Percentiles rank a stretch among this genome's conserved stretches.
Conservation (phyloP, 192 early-diverging fungal species). For the Gigaspora rosea region DNA sequence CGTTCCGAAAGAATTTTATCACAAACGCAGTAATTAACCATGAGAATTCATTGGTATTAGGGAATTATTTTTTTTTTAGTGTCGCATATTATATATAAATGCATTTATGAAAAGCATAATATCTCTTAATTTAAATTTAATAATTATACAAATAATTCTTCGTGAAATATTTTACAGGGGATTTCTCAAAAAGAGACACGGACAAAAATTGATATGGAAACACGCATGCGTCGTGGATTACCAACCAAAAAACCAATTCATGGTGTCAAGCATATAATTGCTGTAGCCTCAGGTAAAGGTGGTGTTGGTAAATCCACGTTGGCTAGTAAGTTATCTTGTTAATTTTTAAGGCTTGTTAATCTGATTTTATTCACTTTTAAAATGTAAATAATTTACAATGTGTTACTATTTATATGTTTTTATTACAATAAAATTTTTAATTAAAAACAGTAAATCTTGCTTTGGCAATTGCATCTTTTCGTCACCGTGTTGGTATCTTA, state of each 20-base stretch:
- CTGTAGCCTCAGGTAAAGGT: slow-evolving; percentile 88
- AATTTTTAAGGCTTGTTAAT: background rate
- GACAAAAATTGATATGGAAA: slow-evolving; percentile 4
- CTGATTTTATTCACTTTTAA: background rate
- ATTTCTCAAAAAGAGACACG: background rate
- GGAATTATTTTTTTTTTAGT: too few species aligned
- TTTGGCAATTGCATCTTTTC: slow-evolving; percentile 61
- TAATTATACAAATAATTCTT: too few species aligned
- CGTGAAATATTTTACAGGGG: too few species aligned
- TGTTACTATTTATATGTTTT: background rate
- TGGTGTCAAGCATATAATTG: slow-evolving; percentile 74
- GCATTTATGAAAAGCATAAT: too few species aligned
- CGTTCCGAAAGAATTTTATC: too few species aligned
- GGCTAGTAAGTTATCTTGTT: slow-evolving; percentile 53
- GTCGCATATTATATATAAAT: too few species aligned
- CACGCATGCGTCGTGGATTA: slow-evolving; percentile 63
- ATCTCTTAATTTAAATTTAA: too few species aligned
- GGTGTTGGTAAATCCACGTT: slow-evolving; percentile 92
- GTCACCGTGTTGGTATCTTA: slow-evolving; percentile 67
- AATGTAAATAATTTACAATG: background rate
- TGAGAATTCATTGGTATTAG: too few species aligned
- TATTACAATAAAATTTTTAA: too few species aligned
- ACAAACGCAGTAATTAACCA: too few species aligned
- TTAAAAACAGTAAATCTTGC: slow-evolving; percentile 75
- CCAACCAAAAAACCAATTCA: slow-evolving; percentile 69